These are phyloP conservation scores for Sporothrix dimorphospora DNA, from an alignment of 2,329 filamentous ascomycete genomes.

Conservation along the genomic window DNA sequence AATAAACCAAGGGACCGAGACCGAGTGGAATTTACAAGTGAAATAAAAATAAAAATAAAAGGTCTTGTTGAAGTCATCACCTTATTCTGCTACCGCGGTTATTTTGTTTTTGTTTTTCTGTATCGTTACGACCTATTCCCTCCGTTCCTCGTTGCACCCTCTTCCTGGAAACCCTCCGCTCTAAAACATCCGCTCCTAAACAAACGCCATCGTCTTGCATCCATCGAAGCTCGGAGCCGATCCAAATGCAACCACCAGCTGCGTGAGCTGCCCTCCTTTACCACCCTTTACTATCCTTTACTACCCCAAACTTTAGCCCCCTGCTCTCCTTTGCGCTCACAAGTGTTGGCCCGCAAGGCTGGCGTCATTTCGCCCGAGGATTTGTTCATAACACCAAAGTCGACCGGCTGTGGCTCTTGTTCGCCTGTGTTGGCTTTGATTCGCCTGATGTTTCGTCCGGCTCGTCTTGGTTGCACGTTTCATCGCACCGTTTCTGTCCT, in stretches of 20 bases:
- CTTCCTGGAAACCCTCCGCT: not conserved
- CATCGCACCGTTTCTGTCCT: not conserved
- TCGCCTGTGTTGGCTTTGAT: not conserved
- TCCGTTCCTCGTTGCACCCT: not conserved
- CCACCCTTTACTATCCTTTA: not conserved
- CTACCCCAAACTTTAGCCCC: not conserved
- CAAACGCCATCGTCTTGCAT: not conserved
- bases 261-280: not conserved
- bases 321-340: not conserved
- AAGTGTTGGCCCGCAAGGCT: conserved; percentile 8
- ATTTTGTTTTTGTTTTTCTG: not conserved
- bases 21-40: not conserved
- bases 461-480: conserved; percentile 6
- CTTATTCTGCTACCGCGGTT: not conserved
- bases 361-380: conserved; percentile 25
- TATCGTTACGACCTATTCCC: not conserved
- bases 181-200: not conserved
- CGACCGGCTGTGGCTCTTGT: not conserved
- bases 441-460: not conserved
- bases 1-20: not conserved
- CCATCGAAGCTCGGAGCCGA: not conserved
- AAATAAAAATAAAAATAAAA: not conserved
- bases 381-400: conserved; percentile 23
- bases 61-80: not conserved
- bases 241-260: not conserved